A percentile compares a stretch with the other conserved stretches of the same genome.
These are phyloP conservation scores for Sporothrix variecibatus DNA, from an alignment of 2,329 filamentous ascomycete genomes.

Conservation along the genomic window DNA sequence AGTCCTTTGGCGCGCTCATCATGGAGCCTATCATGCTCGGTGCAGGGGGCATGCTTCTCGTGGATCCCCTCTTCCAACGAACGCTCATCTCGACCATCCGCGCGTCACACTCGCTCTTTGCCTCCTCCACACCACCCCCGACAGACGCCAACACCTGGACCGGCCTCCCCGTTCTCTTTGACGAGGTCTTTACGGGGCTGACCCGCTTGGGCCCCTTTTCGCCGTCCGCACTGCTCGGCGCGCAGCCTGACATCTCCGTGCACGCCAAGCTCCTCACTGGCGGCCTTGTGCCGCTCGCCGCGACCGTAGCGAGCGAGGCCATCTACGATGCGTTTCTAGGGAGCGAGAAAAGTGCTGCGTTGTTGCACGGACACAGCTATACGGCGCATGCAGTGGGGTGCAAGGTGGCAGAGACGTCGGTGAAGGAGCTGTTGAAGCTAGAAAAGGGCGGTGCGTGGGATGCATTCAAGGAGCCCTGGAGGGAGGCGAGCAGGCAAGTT, in stretches of 20 bases:
- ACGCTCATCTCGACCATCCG: slow-evolving; percentile 69
- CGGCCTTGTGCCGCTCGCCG: slow-evolving; percentile 74
- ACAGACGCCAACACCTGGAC: slow-evolving; percentile 55
- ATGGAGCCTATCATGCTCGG: slow-evolving; percentile 80
- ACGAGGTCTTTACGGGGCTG: slow-evolving; percentile 85
- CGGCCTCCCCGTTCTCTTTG: slow-evolving; percentile 77
- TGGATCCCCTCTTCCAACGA: slow-evolving; percentile 80
- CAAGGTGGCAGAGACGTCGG: slow-evolving; percentile 69
- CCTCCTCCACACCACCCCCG: not conserved
- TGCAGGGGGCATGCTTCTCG: slow-evolving; percentile 81
- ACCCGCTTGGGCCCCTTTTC: slow-evolving; percentile 77
- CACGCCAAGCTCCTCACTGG: slow-evolving; percentile 85
- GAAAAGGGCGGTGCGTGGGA: slow-evolving; percentile 60
- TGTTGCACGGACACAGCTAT: slow-evolving; percentile 85
- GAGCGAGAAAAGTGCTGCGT: slow-evolving; percentile 72
- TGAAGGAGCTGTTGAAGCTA: slow-evolving; percentile 62
- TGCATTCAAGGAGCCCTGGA: slow-evolving; percentile 45
- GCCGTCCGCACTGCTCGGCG: slow-evolving; percentile 67
- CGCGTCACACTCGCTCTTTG: slow-evolving; percentile 38
- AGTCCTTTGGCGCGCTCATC: slow-evolving; percentile 74
- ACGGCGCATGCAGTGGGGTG: slow-evolving; percentile 83
- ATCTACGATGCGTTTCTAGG: slow-evolving; percentile 74
- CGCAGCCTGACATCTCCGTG: slow-evolving; percentile 73
- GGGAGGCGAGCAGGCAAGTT: not conserved
- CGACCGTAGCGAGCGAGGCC: slow-evolving; percentile 71